Percentiles rank a stretch among this genome's conserved stretches.
Evolutionary conservation across 805 yeast species (phyloP).

Genomic region (Starmera dryadoides): DNA sequence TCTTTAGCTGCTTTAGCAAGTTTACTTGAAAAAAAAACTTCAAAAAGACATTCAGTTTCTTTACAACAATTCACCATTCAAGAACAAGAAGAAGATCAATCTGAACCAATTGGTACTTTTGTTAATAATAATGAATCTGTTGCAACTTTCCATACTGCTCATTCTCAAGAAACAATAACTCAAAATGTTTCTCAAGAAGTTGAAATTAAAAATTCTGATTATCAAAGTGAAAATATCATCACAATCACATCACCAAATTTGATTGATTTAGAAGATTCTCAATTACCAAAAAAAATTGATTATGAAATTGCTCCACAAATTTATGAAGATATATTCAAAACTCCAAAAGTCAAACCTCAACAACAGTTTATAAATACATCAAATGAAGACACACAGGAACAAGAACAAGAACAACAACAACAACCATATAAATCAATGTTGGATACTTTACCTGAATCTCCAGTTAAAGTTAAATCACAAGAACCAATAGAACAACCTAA

Average conservation of each 20-base stretch:
- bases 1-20: conserved; percentile 35
- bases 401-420: conserved; percentile 8
- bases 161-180: not conserved
- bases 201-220: too few relatives aligned
- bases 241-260: conserved; percentile 25
- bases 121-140: not conserved
- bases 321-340: conserved; percentile 15
- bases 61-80: conserved; percentile 1
- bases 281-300: not conserved
- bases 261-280: conserved; percentile 26
- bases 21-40: conserved; percentile 25
- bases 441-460: conserved; percentile 3
- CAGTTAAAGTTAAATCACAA: conserved; percentile 6
- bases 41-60: not conserved
- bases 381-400: too few relatives aligned
- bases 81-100: not conserved
- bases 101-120: not conserved
- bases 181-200: too few relatives aligned
- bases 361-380: conserved; percentile 1
- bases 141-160: not conserved
- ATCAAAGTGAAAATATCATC: too few relatives aligned
- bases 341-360: conserved; percentile 14
- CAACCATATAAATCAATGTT: conserved; percentile 14
- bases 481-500: not conserved
- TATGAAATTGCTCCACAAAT: not conserved